phyloP scores from a whole-genome alignment of 805 yeast species.

The Ogataea paraovalis region DNA sequence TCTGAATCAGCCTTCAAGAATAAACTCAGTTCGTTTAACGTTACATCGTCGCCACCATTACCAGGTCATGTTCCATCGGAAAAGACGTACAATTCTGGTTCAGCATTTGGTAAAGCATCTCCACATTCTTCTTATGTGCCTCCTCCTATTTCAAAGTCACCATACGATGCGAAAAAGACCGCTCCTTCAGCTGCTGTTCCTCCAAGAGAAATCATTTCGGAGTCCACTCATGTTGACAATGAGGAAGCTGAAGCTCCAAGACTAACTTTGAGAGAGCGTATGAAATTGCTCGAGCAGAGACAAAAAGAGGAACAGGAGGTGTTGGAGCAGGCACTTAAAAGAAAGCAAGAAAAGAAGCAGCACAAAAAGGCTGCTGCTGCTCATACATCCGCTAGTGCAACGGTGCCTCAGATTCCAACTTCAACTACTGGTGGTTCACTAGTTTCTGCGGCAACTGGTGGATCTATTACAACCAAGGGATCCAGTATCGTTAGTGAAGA shows the following conservation, averaged over 20 bases:
- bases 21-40: slow-evolving; percentile 49
- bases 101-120: slow-evolving; percentile 51
- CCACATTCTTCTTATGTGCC: slow-evolving; percentile 60
- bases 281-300: slow-evolving; percentile 74
- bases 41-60: slow-evolving; percentile 36
- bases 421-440: slow-evolving; percentile 13
- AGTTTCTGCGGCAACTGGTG: not conserved
- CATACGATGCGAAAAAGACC: slow-evolving; percentile 18
- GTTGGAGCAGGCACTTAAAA: slow-evolving; percentile 55
- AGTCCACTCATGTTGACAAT: slow-evolving; percentile 24
- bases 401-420: slow-evolving; percentile 1
- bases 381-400: slow-evolving; percentile 1
- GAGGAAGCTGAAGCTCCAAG: slow-evolving; percentile 63
- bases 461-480: not conserved
- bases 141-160: slow-evolving; percentile 31
- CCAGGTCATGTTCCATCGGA: slow-evolving; percentile 31
- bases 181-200: slow-evolving; percentile 11
- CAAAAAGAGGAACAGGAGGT: slow-evolving; percentile 74
- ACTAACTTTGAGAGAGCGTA: slow-evolving; percentile 80
- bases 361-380: slow-evolving; percentile 25
- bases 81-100: slow-evolving; percentile 48
- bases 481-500: not conserved
- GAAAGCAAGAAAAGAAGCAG: slow-evolving; percentile 48
- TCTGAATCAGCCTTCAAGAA: slow-evolving; percentile 35
- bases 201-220: slow-evolving; percentile 23